These are phyloP conservation scores for Cordyceps farinosa DNA, from an alignment of 2,329 filamentous ascomycete genomes.

Conservation along the genomic window DNA sequence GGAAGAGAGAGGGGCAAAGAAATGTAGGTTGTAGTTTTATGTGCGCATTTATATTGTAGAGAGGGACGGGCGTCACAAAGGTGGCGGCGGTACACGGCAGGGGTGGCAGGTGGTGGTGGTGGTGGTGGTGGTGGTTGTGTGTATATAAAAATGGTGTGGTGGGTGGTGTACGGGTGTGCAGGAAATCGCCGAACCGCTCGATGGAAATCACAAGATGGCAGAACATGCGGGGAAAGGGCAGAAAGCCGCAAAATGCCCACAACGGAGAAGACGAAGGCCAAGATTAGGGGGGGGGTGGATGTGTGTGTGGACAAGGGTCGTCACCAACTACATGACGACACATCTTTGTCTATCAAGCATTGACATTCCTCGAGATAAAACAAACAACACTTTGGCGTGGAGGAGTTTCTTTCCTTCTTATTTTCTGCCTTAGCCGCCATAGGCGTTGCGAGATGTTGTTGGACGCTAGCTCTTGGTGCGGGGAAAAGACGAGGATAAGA, in stretches of 20 bases:
- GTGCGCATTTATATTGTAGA: background rate
- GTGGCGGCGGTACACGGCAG: background rate
- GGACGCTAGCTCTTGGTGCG: background rate
- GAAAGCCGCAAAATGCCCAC: background rate
- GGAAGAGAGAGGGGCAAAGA: background rate
- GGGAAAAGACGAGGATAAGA: background rate
- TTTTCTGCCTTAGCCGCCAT: background rate
- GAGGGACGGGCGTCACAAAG: background rate
- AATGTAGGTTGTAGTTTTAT: background rate
- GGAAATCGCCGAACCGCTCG: background rate
- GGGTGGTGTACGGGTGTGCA: background rate
- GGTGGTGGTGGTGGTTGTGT: background rate
- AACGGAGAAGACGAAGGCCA: background rate
- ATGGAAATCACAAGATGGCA: slow-evolving; percentile 2
- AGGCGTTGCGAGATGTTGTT: background rate
- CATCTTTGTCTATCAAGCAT: background rate
- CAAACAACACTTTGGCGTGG: background rate
- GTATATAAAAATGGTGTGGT: background rate
- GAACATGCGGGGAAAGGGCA: background rate
- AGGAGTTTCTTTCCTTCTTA: background rate
- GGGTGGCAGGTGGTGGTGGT: background rate
- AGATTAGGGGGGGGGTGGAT: background rate
- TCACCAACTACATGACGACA: background rate
- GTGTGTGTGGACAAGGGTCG: background rate
- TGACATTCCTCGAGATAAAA: background rate